These are phyloP conservation scores for Penicillium egyptiacum DNA, from an alignment of 495 filamentous ascomycete species.

Conservation along the genomic window DNA sequence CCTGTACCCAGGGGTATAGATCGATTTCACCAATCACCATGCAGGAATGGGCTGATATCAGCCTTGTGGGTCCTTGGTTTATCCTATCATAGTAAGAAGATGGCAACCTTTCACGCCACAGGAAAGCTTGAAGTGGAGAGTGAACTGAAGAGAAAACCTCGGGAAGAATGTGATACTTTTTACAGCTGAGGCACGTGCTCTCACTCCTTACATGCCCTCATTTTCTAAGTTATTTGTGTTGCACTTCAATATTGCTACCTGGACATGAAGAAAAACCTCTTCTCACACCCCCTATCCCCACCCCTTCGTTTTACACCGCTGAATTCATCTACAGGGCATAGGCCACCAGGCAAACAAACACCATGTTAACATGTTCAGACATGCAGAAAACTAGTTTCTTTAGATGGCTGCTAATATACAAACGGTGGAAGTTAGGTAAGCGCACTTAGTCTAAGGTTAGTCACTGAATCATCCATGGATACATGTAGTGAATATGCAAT, in stretches of 20 bases:
- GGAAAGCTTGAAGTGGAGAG: neutral
- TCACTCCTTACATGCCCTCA: no score
- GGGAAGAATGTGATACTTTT: no score
- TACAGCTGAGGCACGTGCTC: no score
- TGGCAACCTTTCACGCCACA: neutral
- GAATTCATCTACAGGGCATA: no score
- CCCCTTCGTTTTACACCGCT: no score
- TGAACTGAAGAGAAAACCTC: neutral
- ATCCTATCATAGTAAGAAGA: neutral
- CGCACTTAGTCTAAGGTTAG: neutral
- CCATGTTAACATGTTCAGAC: no score
- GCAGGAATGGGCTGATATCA: neutral
- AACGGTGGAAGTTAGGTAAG: neutral
- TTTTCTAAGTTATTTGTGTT: no score
- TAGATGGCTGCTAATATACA: neutral
- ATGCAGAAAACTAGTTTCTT: no score
- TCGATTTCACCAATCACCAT: neutral
- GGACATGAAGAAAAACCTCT: no score
- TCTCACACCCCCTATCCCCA: no score
- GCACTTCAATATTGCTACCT: no score
- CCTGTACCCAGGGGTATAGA: neutral
- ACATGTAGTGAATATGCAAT: neutral
- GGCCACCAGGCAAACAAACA: no score
- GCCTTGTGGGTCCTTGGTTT: neutral
- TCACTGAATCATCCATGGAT: neutral